phyloP scores from a whole-genome alignment of 2,329 filamentous ascomycete species.

The Exophiala lecanii-corni region DNA sequence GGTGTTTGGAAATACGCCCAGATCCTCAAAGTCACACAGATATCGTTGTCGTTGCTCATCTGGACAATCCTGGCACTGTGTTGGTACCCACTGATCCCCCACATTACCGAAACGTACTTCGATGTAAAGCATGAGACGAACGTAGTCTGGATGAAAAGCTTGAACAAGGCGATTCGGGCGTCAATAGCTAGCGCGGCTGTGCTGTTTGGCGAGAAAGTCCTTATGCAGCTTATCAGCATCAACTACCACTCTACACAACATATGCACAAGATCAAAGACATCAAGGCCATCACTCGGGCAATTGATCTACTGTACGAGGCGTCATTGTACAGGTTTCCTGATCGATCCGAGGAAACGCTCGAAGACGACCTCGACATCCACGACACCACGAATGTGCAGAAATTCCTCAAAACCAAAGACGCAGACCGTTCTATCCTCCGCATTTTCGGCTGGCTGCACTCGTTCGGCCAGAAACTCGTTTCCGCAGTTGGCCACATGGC shows the following conservation, averaged over 20 bases:
- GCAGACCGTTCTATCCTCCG: slow-evolving; percentile 1
- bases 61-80: neutral
- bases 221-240: slow-evolving; percentile 1
- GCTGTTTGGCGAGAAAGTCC: neutral
- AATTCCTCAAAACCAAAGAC: neutral
- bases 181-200: neutral
- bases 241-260: neutral
- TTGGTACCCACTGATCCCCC: slow-evolving; percentile 4
- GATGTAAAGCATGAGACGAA: neutral
- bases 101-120: neutral
- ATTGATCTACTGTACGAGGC: slow-evolving; percentile 4
- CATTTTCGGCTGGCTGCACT: slow-evolving; percentile 1
- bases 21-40: neutral
- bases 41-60: slow-evolving; percentile 1
- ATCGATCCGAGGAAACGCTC: slow-evolving; percentile 1
- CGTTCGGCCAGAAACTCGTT: neutral
- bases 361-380: slow-evolving; percentile 3
- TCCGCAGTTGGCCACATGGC: slow-evolving; percentile 1
- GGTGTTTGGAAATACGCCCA: slow-evolving; percentile 1
- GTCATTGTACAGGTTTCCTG: neutral
- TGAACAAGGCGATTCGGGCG: slow-evolving; percentile 2
- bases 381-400: slow-evolving; percentile 4
- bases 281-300: slow-evolving; percentile 2
- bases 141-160: neutral
- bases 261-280: slow-evolving; percentile 2